Evolutionary conservation across 768 basidiomycete genomes (phyloP), one percentile per base, ranked within the genome.

Genomic region (Suillus subalutaceus): DNA sequence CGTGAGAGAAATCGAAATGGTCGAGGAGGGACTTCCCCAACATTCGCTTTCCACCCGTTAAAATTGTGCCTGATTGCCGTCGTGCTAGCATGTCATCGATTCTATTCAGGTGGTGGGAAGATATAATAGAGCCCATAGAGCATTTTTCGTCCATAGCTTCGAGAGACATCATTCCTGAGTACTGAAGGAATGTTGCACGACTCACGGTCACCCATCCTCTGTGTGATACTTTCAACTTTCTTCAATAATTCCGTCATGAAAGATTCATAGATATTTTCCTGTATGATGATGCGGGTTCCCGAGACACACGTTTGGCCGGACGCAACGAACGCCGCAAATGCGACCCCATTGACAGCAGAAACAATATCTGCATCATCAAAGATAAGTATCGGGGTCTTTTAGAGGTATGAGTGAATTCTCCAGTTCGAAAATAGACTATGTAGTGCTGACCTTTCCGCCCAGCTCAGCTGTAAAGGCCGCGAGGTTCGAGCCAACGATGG

Each of bases 301-400:
- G 93, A 94, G n/a, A 95, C 90, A 66, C 93, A 94, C 10, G 93
- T 94, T 79, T 96, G 94, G 4, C 94, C 94, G 30, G 92, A 93
- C 1, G 94, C 94, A 60, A 96, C 81, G 70, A 95, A 96, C 1
- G 90, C 86, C 12, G 92, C 90, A 72, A 96, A 95, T 0, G 92
- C 90, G 7, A 86, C 86, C 20, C 94, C 94, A 68, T 95, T 94
- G 26, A 92, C 90, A 0, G 93, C 90, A n/a, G 86, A 83, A 26
- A 79, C 68, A 60, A 93, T 71, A 71, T 94, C 90, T 8, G 92
- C 89, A 72, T 96, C 92, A 60, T 89, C 80, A 72, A 94, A 95
- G 12, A 95, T 81, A 13, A 95, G 73, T 53, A 95, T 86, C 0
- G 94, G 93, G 15, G 94, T 90, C 92, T 93, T 57, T 44, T 65